phyloP scores from a whole-genome alignment of 2,329 filamentous ascomycete species.

The Pseudofabraea citricarpa region DNA sequence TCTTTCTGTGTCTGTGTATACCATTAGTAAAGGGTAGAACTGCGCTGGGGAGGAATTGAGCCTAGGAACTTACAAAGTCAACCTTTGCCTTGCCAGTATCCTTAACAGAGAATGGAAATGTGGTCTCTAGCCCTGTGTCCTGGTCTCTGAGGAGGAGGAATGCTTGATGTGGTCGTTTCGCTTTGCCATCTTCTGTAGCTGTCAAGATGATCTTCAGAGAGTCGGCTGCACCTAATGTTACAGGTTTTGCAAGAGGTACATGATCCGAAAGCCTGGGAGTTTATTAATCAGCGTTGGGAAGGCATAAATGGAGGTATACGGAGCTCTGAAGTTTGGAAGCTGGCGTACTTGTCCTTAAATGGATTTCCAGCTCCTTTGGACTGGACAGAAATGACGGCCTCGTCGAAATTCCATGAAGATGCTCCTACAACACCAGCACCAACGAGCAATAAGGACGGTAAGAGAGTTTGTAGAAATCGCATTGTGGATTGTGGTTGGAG shows the following conservation, averaged over 20 bases:
- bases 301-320: no score
- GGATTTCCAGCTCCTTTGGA: conserved; percentile 45
- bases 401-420: conserved; percentile 67
- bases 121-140: conserved; percentile 74
- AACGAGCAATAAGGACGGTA: no score
- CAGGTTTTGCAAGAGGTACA: conserved; percentile 46
- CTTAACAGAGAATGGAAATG: conserved; percentile 79
- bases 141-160: conserved; percentile 80
- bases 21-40: conserved; percentile 12
- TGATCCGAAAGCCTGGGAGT: conserved; percentile 23
- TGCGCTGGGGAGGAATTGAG: neutral
- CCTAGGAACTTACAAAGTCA: conserved; percentile 63
- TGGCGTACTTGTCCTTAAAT: conserved; percentile 61
- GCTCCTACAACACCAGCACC: conserved; percentile 35
- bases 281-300: no score
- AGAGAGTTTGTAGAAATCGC: no score
- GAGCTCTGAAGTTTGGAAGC: no score
- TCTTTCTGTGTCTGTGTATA: conserved; percentile 73
- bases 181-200: conserved; percentile 70
- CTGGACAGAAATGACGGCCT: conserved; percentile 62
- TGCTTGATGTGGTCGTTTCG: conserved; percentile 87
- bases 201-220: conserved; percentile 80
- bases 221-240: conserved; percentile 64
- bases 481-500: no score
- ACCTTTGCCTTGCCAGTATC: conserved; percentile 82